phyloP scores from a whole-genome alignment of 257 asterid genomes.

The Nicotiana tomentosiformis region DNA sequence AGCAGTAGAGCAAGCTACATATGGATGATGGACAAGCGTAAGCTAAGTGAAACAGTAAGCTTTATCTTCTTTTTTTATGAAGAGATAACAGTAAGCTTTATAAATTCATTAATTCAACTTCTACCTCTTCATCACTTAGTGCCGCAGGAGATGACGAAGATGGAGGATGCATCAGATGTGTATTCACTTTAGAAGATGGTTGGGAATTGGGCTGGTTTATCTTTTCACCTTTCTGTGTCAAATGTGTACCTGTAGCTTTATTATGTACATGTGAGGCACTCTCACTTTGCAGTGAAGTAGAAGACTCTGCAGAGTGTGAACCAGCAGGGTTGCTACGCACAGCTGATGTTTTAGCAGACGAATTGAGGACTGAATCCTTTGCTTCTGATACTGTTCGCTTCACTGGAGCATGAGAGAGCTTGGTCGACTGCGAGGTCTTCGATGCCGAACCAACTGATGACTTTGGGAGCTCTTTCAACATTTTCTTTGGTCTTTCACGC shows the following conservation, averaged over 20 bases:
- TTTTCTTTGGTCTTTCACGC: conserved; percentile 52
- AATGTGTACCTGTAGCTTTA: conserved; percentile 38
- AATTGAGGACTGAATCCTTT: conserved; percentile 37
- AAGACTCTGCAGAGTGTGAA: conserved; percentile 40
- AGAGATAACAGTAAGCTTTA: not conserved
- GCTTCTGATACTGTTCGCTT: conserved; percentile 48
- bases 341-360: conserved; percentile 39
- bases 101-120: conserved; percentile 6
- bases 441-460: conserved; percentile 28
- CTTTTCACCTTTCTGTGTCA: conserved; percentile 62
- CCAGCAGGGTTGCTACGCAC: conserved; percentile 28
- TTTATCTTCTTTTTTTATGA: not conserved
- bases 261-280: conserved; percentile 39
- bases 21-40: not conserved
- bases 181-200: conserved; percentile 51
- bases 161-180: conserved; percentile 45
- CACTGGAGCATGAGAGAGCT: conserved; percentile 45
- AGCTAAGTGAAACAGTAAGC: conserved; percentile 8
- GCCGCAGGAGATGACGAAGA: conserved; percentile 55
- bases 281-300: conserved; percentile 39
- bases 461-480: conserved; percentile 55
- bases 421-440: conserved; percentile 42
- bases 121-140: conserved; percentile 96
- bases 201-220: conserved; percentile 39
- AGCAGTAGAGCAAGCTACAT: conserved; percentile 84